phyloP scores from a whole-genome alignment of 306 rosid genomes.

The Crotalaria pallida region DNA sequence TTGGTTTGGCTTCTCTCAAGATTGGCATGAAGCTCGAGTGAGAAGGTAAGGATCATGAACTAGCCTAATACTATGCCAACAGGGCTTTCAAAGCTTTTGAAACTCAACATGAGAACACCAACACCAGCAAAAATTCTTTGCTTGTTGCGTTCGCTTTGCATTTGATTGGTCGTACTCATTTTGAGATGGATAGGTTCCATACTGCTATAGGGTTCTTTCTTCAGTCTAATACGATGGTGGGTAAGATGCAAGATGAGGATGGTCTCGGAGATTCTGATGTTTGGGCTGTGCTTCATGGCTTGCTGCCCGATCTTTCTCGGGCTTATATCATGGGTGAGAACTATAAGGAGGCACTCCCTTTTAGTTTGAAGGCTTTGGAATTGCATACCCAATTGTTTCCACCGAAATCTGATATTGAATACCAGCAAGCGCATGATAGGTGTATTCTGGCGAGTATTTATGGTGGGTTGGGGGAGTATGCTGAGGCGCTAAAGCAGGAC shows the following conservation, averaged over 20 bases:
- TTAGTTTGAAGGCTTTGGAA: conserved; percentile 75
- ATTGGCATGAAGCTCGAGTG: conserved; percentile 78
- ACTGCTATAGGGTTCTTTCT: conserved; percentile 77
- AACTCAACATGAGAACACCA: conserved; percentile 33
- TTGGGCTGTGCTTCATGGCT: too few species aligned
- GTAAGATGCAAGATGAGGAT: too few species aligned
- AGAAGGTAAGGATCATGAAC: conserved; percentile 80
- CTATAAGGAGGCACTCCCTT: conserved; percentile 67
- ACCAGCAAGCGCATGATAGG: conserved; percentile 78
- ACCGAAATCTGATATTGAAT: conserved; percentile 64
- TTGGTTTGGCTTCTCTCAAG: conserved; percentile 74
- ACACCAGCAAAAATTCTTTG: conserved; percentile 41
- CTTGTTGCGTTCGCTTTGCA: conserved; percentile 78
- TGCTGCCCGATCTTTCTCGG: too few species aligned
- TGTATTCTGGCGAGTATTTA: conserved; percentile 78
- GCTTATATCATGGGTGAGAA: conserved; percentile 53
- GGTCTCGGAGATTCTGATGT: too few species aligned
- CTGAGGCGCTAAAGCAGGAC: conserved; percentile 85
- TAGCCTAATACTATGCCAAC: conserved; percentile 49
- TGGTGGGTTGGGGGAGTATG: conserved; percentile 79
- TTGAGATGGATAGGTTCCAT: conserved; percentile 56
- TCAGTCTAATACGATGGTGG: conserved; percentile 62
- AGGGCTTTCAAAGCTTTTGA: conserved; percentile 69
- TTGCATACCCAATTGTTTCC: conserved; percentile 57
- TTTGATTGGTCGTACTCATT: conserved; percentile 61